Percentiles rank a stretch among this genome's conserved stretches.
phyloP scores from a whole-genome alignment of 1,139 yeast species.

The Geotrichum siamense region DNA sequence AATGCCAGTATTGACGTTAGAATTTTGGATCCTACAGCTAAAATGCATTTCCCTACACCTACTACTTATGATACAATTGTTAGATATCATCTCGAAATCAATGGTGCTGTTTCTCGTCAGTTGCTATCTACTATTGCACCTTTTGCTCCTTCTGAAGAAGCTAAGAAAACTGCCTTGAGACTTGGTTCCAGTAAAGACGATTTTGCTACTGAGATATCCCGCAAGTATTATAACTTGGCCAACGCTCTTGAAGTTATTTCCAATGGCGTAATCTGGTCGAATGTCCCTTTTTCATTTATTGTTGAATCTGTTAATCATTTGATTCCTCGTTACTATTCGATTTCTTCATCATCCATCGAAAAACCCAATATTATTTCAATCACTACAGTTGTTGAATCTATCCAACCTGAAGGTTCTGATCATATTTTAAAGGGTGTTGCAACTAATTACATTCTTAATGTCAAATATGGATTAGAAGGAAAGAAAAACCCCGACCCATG shows the following conservation, averaged over 20 bases:
- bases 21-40: slow-evolving; percentile 66
- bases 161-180: slow-evolving; percentile 46
- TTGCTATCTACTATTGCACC: slow-evolving; percentile 67
- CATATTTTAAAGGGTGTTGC: slow-evolving; percentile 74
- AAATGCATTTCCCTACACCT: slow-evolving; percentile 82
- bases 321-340: slow-evolving; percentile 94
- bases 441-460: slow-evolving; percentile 75
- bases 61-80: slow-evolving; percentile 82
- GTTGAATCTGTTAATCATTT: slow-evolving; percentile 74
- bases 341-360: slow-evolving; percentile 78
- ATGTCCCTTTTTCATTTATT: slow-evolving; percentile 77
- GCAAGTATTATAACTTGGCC: slow-evolving; percentile 61
- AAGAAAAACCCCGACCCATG: slow-evolving; percentile 31
- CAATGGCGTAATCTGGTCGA: slow-evolving; percentile 55
- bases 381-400: slow-evolving; percentile 89
- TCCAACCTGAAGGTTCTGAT: slow-evolving; percentile 38
- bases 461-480: slow-evolving; percentile 58
- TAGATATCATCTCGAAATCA: slow-evolving; percentile 82
- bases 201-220: slow-evolving; percentile 59
- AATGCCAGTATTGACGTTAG: slow-evolving; percentile 57
- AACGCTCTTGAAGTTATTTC: slow-evolving; percentile 64
- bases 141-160: slow-evolving; percentile 66
- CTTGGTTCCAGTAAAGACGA: slow-evolving; percentile 62
- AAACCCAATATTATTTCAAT: slow-evolving; percentile 64
- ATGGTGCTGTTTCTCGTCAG: slow-evolving; percentile 92